Conservation (phyloP, 2,329 filamentous ascomycete species). For the Aspergillus sp. region DNA sequence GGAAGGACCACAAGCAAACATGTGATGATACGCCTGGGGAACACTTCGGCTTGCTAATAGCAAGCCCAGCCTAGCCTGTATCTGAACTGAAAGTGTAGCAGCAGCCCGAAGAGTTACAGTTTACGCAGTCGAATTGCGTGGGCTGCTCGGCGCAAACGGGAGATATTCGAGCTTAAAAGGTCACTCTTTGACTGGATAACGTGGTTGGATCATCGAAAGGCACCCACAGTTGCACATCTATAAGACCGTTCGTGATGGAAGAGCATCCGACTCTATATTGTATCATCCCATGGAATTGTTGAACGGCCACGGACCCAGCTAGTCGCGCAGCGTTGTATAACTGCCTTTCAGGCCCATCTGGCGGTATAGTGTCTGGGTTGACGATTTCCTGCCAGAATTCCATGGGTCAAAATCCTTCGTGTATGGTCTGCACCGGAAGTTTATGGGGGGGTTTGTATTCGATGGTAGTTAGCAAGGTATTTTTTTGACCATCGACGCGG, state of each 20-base stretch:
- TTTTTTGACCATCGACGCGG: too few species aligned
- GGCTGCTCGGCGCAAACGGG: too few species aligned
- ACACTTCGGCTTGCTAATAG: too few species aligned
- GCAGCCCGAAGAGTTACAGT: too few species aligned
- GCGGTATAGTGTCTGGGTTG: constrained; percentile 9
- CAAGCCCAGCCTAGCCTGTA: too few species aligned
- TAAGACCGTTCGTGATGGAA: constrained; percentile 24
- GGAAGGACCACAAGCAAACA: too few species aligned
- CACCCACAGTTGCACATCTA: constrained; percentile 19
- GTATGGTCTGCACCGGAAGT: constrained; percentile 5
- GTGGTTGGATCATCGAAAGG: neutral
- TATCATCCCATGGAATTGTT: constrained; percentile 32
- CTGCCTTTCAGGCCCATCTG: constrained; percentile 13
- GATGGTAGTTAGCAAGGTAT: constrained; percentile 14
- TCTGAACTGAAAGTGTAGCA: too few species aligned
- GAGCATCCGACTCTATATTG: constrained; percentile 25
- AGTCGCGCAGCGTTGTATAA: constrained; percentile 24
- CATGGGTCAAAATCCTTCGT: neutral
- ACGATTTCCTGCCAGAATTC: neutral
- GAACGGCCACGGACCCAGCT: constrained; percentile 18
- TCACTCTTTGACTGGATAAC: too few species aligned
- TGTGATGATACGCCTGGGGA: too few species aligned
- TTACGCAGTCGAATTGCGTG: too few species aligned
- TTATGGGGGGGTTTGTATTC: constrained; percentile 19
- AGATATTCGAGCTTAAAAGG: too few species aligned